Conservation (phyloP, 768 basidiomycete genomes). For the Boletus insuetus region DNA sequence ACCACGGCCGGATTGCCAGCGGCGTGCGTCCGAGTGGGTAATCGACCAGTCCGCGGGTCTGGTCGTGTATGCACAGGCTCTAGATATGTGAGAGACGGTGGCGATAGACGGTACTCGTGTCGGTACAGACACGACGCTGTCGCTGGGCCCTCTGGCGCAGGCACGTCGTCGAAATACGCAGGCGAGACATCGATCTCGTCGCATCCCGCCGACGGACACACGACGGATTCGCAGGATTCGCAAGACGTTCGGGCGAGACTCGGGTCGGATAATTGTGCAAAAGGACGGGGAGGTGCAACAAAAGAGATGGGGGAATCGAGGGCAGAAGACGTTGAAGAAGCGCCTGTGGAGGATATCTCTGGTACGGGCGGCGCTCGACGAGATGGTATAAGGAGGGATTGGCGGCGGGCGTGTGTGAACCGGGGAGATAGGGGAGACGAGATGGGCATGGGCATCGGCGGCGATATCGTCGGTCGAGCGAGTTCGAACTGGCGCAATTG, state of each 20-base stretch:
- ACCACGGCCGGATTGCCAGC: not conserved
- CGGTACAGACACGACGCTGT: conserved; percentile 37
- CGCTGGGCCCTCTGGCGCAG: conserved; percentile 44
- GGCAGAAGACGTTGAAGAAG: not conserved
- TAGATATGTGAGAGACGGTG: conserved; percentile 17
- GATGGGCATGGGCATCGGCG: conserved; percentile 28
- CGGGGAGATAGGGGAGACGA: conserved; percentile 12
- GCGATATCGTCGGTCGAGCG: conserved; percentile 62
- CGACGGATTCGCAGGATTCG: conserved; percentile 19
- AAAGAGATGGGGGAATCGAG: conserved; percentile 15
- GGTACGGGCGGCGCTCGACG: not conserved
- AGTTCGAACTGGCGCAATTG: conserved; percentile 79
- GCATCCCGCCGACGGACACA: conserved; percentile 11
- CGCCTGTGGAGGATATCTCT: not conserved
- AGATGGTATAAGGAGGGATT: conserved; percentile 7
- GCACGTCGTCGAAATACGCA: conserved; percentile 43
- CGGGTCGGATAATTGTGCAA: conserved; percentile 8
- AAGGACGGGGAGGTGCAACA: not conserved
- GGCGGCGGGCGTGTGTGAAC: not conserved
- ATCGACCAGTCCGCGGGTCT: not conserved
- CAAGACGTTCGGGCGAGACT: conserved; percentile 4
- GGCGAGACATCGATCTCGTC: conserved; percentile 40
- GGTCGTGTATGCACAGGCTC: conserved; percentile 17
- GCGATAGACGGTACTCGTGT: conserved; percentile 26
- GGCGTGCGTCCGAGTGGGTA: not conserved